Evolutionary conservation across 2,329 filamentous ascomycete species (phyloP).

Genomic region (Fusarium robinianum): DNA sequence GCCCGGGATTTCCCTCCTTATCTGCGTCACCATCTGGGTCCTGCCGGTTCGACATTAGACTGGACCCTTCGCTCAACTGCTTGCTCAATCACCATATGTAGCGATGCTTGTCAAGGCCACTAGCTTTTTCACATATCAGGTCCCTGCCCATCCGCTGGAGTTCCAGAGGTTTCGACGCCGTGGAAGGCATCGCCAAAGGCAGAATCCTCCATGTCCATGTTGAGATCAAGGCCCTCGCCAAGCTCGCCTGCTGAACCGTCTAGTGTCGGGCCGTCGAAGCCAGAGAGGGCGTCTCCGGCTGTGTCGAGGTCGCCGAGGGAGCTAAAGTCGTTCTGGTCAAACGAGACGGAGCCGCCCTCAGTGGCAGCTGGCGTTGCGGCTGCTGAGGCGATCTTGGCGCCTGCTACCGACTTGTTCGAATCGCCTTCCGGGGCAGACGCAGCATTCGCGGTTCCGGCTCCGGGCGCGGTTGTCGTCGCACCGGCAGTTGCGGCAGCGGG

Average conservation of each 20-base stretch:
- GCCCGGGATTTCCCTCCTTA: too few species aligned
- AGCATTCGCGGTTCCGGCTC: slow-evolving; percentile 24
- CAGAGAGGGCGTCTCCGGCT: slow-evolving; percentile 71
- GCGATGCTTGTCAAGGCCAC: background rate
- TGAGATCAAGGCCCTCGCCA: slow-evolving; percentile 61
- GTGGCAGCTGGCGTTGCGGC: slow-evolving; percentile 39
- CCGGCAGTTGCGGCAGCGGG: slow-evolving; percentile 19
- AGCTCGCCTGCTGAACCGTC: slow-evolving; percentile 51
- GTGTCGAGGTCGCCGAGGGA: slow-evolving; percentile 69
- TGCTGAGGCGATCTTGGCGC: slow-evolving; percentile 26
- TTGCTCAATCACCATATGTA: background rate
- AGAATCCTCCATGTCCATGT: slow-evolving; percentile 75
- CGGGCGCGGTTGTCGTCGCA: slow-evolving; percentile 17
- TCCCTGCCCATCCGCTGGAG: slow-evolving; percentile 42
- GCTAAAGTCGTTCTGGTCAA: slow-evolving; percentile 64
- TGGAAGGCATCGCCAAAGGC: slow-evolving; percentile 86
- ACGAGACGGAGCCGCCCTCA: slow-evolving; percentile 49
- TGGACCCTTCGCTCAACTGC: too few species aligned
- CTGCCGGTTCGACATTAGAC: too few species aligned
- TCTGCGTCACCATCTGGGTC: too few species aligned
- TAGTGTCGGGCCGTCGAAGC: slow-evolving; percentile 64
- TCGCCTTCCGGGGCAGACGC: slow-evolving; percentile 36
- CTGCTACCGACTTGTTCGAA: slow-evolving; percentile 29
- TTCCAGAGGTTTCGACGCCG: slow-evolving; percentile 53
- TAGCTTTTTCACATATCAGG: slow-evolving; percentile 42